Evolutionary conservation across 192 early-diverging fungal species (phyloP).

Genomic region (Entomortierella beljakovae): DNA sequence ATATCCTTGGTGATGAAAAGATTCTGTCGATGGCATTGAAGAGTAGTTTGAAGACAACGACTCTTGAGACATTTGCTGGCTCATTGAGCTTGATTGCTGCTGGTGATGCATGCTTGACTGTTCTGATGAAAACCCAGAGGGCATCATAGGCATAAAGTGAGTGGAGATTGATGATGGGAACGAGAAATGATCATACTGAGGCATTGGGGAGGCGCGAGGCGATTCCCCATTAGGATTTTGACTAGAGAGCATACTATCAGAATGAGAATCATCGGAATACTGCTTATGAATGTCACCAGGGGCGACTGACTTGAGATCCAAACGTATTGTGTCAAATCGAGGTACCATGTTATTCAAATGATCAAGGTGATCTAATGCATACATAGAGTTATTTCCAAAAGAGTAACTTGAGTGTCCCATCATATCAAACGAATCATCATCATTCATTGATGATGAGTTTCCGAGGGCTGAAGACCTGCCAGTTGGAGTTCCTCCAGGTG

Average conservation of each 20-base stretch:
- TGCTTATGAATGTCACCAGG: conserved; percentile 45
- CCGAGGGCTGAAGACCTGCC: conserved; percentile 24
- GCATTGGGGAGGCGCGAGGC: conserved; percentile 44
- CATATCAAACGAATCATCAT: conserved; percentile 52
- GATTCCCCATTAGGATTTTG: conserved; percentile 46
- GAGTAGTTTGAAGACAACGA: conserved; percentile 10
- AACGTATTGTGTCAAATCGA: conserved; percentile 37
- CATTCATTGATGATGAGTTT: conserved; percentile 38
- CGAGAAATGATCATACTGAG: conserved; percentile 48
- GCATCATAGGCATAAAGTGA: conserved; percentile 38
- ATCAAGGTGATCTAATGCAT: conserved; percentile 42
- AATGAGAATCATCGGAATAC: conserved; percentile 17
- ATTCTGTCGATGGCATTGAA: conserved; percentile 10
- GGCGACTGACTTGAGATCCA: conserved; percentile 48
- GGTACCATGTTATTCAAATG: conserved; percentile 45
- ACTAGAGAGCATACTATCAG: conserved; percentile 16
- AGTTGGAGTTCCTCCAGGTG: conserved; percentile 31
- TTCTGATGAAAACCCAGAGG: conserved; percentile 16
- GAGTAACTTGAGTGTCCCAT: conserved; percentile 37
- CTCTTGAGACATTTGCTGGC: conserved; percentile 10
- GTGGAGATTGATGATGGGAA: conserved; percentile 50
- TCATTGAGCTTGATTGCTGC: conserved; percentile 11
- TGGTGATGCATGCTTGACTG: conserved; percentile 11
- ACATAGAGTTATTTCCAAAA: conserved; percentile 48
- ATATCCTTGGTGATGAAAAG: conserved; percentile 18